Percentiles rank a stretch among this genome's conserved stretches.
Evolutionary conservation across 257 asterid genomes (phyloP).

Genomic region (Solanum phureja): DNA sequence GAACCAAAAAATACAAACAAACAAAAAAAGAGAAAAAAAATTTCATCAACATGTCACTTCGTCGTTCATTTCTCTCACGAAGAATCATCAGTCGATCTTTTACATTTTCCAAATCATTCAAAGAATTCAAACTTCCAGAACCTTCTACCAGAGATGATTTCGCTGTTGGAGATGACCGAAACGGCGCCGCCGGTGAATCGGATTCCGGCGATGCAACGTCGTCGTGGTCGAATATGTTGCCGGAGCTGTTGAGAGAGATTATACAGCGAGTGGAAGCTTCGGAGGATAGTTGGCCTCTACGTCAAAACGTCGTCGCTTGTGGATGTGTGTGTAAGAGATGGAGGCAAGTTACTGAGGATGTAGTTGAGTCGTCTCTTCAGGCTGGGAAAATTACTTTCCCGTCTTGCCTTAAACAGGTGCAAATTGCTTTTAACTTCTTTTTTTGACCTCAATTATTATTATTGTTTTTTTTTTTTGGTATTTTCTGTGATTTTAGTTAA

Average conservation of each 20-base stretch:
- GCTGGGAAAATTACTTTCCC: conserved; percentile 75
- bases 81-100: conserved; percentile 56
- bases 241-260: conserved; percentile 75
- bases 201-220: conserved; percentile 2
- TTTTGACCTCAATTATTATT: not conserved
- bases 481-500: not conserved
- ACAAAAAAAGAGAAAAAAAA: not conserved
- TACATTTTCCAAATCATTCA: conserved; percentile 46
- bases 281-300: conserved; percentile 77
- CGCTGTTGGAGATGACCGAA: not conserved
- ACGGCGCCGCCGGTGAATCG: conserved; percentile 24
- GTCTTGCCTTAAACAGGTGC: conserved; percentile 84
- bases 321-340: conserved; percentile 92
- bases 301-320: conserved; percentile 72
- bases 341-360: conserved; percentile 72
- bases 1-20: not conserved
- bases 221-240: conserved; percentile 70
- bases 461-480: not conserved
- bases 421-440: not conserved
- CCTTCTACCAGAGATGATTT: not conserved
- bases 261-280: conserved; percentile 64
- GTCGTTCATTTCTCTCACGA: conserved; percentile 60
- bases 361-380: conserved; percentile 38
- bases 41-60: conserved; percentile 35
- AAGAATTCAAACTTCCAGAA: conserved; percentile 23